Evolutionary conservation across 2,329 filamentous ascomycete species (phyloP), one percentile per base, ranked within the genome.

Genomic region (Periconia digitata): DNA sequence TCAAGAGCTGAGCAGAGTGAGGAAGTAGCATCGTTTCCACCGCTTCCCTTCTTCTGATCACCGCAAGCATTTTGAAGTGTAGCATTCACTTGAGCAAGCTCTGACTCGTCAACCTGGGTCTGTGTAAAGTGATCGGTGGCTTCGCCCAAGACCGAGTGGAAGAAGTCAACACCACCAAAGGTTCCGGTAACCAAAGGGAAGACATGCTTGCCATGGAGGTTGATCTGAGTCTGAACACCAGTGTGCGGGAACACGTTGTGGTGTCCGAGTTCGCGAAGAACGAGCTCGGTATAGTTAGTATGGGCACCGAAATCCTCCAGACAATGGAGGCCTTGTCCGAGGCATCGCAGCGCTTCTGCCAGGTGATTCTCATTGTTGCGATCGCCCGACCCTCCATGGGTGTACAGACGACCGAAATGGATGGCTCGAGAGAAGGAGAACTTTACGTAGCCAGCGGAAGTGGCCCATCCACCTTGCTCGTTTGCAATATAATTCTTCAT

Each of bases 401-500:
- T 77, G 53, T 76, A 79, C 50, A 76, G 50, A 18, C 76, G 64
- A 8, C 76, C 76, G 46, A 73, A 78, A 54, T 78, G 75, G 38
- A 79, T 79, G 18, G 71, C 72, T 43, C 76, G 71, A 20, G 72
- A 67, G 40, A 79, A 76, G 16, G 73, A 74, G 57, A 81, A 70
- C 37, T 69, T 72, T 50, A 96, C 79, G 63, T 92, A 96, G 34
- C 89, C 92, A 7, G 89, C 78, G 54, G 91, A 96, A 17, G 94
- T 99, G 1, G 92, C 90, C 89, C 92, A 96, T 35, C 83, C 81
- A 4, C 91, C 90, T 13, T 75, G 77, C 69, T 97, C 92, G 63
- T 96, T 97, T 51, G 92, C 85, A 58, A 99, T 97, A 71, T 99
- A 99, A 70, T 97, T 97, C 74, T 97, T 99, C 92, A 99, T 96